These are phyloP conservation scores for Lactarius deliciosus DNA, from an alignment of 768 basidiomycete genomes.

Conservation along the genomic window DNA sequence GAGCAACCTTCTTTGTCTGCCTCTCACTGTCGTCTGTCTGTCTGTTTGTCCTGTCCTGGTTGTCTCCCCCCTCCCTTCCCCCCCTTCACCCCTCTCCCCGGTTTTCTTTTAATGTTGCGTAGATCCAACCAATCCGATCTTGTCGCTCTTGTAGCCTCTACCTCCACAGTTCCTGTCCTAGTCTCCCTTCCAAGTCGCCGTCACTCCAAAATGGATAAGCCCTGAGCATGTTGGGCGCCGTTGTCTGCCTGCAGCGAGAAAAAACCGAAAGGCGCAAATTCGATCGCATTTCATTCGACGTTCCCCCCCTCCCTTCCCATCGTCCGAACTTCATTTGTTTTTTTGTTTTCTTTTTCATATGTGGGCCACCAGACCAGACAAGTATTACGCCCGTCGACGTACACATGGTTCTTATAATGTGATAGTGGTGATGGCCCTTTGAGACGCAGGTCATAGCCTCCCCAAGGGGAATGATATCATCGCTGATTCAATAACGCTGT, in stretches of 20 bases:
- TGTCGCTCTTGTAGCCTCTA: neutral
- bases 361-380: neutral
- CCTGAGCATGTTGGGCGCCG: conserved; percentile 24
- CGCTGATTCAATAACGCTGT: conserved; percentile 8
- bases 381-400: neutral
- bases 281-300: conserved; percentile 20
- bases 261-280: conserved; percentile 5
- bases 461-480: conserved; percentile 25
- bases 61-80: neutral
- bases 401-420: neutral
- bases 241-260: neutral
- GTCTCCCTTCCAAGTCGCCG: conserved; percentile 24
- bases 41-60: neutral
- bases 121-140: conserved; percentile 21
- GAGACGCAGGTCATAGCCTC: conserved; percentile 1
- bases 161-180: conserved; percentile 2
- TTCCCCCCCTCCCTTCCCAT: neutral
- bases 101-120: conserved; percentile 19
- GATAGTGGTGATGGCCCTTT: neutral
- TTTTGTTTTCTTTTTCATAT: neutral
- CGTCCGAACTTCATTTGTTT: neutral
- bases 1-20: neutral
- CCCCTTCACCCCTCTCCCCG: conserved; percentile 10
- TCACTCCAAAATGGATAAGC: conserved; percentile 22
- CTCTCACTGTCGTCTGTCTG: neutral